Evolutionary conservation across 1,284 basidiomycete species (phyloP).

Genomic region (Bjerkandera adusta): DNA sequence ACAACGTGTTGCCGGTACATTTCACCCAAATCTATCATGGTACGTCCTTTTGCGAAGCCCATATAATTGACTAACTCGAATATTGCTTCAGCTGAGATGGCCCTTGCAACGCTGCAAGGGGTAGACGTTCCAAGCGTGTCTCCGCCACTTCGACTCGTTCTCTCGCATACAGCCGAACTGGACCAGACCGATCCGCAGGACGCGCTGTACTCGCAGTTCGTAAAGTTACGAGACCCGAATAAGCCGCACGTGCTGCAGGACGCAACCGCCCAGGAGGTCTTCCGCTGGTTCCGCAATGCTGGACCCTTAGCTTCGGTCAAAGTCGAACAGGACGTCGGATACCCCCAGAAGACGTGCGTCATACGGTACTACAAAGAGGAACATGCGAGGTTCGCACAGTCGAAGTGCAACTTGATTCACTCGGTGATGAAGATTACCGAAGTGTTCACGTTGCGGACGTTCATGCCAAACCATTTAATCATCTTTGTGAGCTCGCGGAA

Average conservation of each 20-base stretch:
- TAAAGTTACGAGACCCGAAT: not conserved
- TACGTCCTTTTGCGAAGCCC: too few relatives aligned
- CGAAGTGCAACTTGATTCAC: too few relatives aligned
- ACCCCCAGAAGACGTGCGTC: not conserved
- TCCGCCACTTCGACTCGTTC: not conserved
- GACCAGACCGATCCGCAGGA: not conserved
- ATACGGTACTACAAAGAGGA: constrained; percentile 10
- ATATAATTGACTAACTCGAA: not conserved
- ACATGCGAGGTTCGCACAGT: constrained; percentile 1
- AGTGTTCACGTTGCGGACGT: too few relatives aligned
- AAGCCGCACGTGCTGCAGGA: not conserved
- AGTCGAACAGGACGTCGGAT: not conserved
- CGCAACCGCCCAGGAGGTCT: not conserved
- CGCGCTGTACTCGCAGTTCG: not conserved
- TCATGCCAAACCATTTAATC: not conserved
- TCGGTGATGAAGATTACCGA: too few relatives aligned
- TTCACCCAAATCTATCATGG: constrained; percentile 1
- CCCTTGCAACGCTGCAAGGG: constrained; percentile 5
- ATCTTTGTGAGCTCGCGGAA: too few relatives aligned
- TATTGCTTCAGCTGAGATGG: constrained; percentile 6
- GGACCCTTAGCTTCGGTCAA: constrained; percentile 8
- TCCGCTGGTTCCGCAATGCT: constrained; percentile 7
- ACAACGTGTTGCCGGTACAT: too few relatives aligned
- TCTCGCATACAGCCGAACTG: constrained; percentile 2
- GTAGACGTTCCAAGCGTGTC: not conserved